These are phyloP conservation scores for Miscanthus lutarioriparius DNA, from an alignment of 176 grass and related monocot genomes.

Conservation along the genomic window DNA sequence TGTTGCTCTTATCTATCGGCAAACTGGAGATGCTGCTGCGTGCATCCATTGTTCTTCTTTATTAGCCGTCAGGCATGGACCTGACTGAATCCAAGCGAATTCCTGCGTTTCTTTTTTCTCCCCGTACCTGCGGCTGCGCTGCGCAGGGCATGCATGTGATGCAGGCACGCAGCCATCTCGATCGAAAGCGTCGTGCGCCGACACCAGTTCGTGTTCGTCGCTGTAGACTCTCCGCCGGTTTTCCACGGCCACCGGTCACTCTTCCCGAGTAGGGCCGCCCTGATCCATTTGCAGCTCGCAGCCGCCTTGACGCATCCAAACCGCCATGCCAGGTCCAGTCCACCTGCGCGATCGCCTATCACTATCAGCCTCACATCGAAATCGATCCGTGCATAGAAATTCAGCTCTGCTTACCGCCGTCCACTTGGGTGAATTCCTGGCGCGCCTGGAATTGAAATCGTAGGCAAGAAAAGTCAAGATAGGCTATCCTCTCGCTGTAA, in stretches of 20 bases:
- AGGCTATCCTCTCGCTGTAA: too few relatives aligned
- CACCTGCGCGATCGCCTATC: neutral
- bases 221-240: neutral
- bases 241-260: neutral
- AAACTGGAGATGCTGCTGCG: neutral
- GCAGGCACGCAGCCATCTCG: neutral
- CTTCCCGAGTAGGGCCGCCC: neutral
- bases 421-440: neutral
- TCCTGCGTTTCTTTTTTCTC: neutral
- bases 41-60: neutral
- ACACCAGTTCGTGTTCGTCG: neutral
- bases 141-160: neutral
- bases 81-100: neutral
- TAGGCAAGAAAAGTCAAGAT: too few relatives aligned
- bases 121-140: too few relatives aligned
- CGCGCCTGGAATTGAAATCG: neutral
- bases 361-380: neutral
- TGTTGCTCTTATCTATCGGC: neutral
- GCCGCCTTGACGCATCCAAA: neutral
- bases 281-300: neutral
- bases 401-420: neutral
- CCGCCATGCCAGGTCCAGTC: neutral
- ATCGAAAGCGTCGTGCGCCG: neutral
- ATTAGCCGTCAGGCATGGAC: conserved; percentile 6
- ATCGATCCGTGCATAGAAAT: neutral